Evolutionary conservation across 2,329 filamentous ascomycete species (phyloP).

Genomic region (Erysiphe pulchra): DNA sequence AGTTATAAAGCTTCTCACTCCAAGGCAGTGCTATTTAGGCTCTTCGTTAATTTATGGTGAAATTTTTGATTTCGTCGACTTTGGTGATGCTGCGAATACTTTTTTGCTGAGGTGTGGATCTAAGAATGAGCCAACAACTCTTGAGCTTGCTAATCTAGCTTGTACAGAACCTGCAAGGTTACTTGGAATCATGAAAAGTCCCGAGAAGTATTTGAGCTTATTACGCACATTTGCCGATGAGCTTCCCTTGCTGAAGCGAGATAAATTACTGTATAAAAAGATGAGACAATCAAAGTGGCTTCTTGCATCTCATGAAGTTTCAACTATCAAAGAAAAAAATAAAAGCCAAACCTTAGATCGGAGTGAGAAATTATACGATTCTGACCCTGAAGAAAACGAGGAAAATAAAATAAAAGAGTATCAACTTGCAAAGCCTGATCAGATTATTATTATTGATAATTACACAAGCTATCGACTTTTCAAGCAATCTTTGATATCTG

Average conservation of each 20-base stretch:
- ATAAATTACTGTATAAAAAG: slow-evolving; percentile 51
- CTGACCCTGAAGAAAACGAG: slow-evolving; percentile 18
- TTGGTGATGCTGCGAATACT: slow-evolving; percentile 62
- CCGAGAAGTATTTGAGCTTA: slow-evolving; percentile 68
- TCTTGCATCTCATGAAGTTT: slow-evolving; percentile 56
- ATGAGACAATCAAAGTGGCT: slow-evolving; percentile 58
- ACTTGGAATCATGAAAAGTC: slow-evolving; percentile 50
- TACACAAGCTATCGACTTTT: slow-evolving; percentile 76
- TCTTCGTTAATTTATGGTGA: slow-evolving; percentile 44
- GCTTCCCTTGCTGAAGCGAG: slow-evolving; percentile 40
- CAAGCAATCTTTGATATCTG: slow-evolving; percentile 58
- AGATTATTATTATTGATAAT: slow-evolving; percentile 63
- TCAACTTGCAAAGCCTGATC: slow-evolving; percentile 42
- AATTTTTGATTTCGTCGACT: slow-evolving; percentile 94
- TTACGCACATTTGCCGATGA: slow-evolving; percentile 60
- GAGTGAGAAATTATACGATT: slow-evolving; percentile 17
- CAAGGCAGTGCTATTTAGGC: slow-evolving; percentile 60
- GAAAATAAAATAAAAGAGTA: slow-evolving; percentile 23
- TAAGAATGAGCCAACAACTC: slow-evolving; percentile 69
- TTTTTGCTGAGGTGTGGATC: slow-evolving; percentile 78
- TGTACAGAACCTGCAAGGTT: slow-evolving; percentile 63
- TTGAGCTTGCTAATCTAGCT: slow-evolving; percentile 64
- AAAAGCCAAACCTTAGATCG: not conserved
- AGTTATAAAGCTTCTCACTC: slow-evolving; percentile 30
- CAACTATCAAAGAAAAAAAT: slow-evolving; percentile 6